Evolutionary conservation across 108 stramenopile species (phyloP), one percentile per base, ranked within the genome.

Genomic region (Parietichytrium sp.): DNA sequence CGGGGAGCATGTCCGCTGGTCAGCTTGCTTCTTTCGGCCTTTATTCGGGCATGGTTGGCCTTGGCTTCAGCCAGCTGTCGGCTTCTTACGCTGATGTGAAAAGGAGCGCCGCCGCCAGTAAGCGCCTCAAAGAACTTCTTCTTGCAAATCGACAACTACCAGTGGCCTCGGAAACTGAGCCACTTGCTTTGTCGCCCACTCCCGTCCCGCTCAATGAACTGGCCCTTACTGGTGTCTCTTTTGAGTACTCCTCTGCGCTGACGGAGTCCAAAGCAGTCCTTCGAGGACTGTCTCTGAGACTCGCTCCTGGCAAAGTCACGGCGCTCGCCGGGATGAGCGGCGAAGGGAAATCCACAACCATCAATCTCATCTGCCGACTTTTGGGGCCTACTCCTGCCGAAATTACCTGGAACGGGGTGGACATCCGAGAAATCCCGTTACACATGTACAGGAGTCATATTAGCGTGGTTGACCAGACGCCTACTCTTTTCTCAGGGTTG

Each of bases 21-120:
- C 61, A 72, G 61, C 61, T 72, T 7, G 61, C 61, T 2, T 72
- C 61, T 45, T 72, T 72, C 45, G 61, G 38, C 10, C 36, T 72
- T 33, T 72, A 72, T 42, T 45, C 38, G 38, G 61, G 61, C 12
- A 33, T 72, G 20, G 45, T 72, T 33, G 61, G 61, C 33, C 61
- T 72, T 0, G 61, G 61, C 20, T 72, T 72, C 45, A 42, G 61
- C 20, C 61, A 72, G 25, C 33, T 72, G 8, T 33, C 38, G 20
- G 45, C 38, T 42, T 33, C 61, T 1, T 72, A 72, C 20, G 45
- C 38, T 38, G 61, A 72, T 25, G 16, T 72, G 20, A 45, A 33
- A 27, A 16, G 61, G 6, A 45, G 38, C 15, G 23, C 45, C 6
- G 61, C 38, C 8, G 61, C 61, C 42, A 45, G 38, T n/a, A 33